Base-by-base conservation (phyloP, 2,329 filamentous ascomycete species). In the Teratosphaeria nubilosa region DNA sequence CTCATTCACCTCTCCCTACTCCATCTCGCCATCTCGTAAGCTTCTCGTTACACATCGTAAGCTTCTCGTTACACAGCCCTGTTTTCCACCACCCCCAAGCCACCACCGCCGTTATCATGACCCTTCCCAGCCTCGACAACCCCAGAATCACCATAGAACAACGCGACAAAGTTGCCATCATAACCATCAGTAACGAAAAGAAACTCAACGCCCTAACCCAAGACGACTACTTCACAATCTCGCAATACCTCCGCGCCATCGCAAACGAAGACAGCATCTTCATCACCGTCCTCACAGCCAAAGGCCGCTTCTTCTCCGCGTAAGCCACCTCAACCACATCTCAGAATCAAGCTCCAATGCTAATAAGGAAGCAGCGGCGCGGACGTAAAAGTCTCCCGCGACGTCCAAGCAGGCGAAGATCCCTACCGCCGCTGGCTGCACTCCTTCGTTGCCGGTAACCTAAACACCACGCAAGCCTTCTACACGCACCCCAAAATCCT, bases 401-500 rank as follows among this genome's bases (percentile, higher is more conserved):
- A 32, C 22, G 53, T 37, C 37, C 30, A 37, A 54, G 60, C 54
- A 45, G 56, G 11, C 74, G 77, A 68, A 51, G 74, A 76, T 59
- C 70, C 68, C 16, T 78, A 79, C 61, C 76, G 76, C n/a, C 78
- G 83, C 65, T 86, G 84, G 76, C 82, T 95, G 37, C 79, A 81
- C 55, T 77, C 72, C 69, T 95, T 97, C 74, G 87, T 90, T 11
- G 79, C 86, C 65, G 87, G 88, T 79, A 97, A 97, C 79, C 82
- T 96, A 58, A 88, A 95, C 80, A 82, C 90, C 67, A 94, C 91
- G 1, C 86, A 90, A 67, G 86, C 90, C 66, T 96, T 97, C 78
- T 91, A 94, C 78, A 86, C 85, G 14, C 94, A 97, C 76, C 89
- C 91, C 66, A 96, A 97, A 77, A 88, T 97, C 74, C 87, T 97